These are phyloP conservation scores for Serpula lacrymans DNA, from an alignment of 768 basidiomycete species.

Conservation along the genomic window DNA sequence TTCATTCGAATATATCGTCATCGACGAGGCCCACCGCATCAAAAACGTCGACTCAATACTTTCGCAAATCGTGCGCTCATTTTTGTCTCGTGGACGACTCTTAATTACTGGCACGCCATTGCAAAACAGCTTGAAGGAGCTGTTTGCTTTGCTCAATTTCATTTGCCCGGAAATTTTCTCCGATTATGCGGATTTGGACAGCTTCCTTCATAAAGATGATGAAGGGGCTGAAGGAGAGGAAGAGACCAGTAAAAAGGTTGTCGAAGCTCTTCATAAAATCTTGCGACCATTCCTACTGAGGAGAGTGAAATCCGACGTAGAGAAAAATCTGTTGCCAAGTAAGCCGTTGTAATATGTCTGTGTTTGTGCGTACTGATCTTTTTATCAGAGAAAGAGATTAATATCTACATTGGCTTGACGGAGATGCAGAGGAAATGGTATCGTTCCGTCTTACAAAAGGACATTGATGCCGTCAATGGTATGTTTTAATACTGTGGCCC, in stretches of 20 bases:
- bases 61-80: constrained; percentile 89
- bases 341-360: constrained; percentile 13
- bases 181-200: constrained; percentile 86
- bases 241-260: constrained; percentile 87
- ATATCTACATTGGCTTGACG: constrained; percentile 94
- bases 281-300: constrained; percentile 91
- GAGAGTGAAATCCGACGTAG: constrained; percentile 94
- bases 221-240: constrained; percentile 64
- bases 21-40: constrained; percentile 98
- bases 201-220: constrained; percentile 90
- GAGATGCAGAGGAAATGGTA: constrained; percentile 99
- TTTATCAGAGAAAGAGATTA: constrained; percentile 88
- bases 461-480: constrained; percentile 98
- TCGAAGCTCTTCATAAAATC: constrained; percentile 96
- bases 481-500: constrained; percentile 19
- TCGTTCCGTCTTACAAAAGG: constrained; percentile 91
- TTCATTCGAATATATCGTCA: constrained; percentile 95
- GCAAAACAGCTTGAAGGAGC: constrained; percentile 95
- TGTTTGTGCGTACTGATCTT: constrained; percentile 1
- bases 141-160: constrained; percentile 91
- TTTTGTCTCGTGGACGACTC: constrained; percentile 83
- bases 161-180: constrained; percentile 97
- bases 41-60: constrained; percentile 98
- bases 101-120: constrained; percentile 96
- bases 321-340: constrained; percentile 94